Evolutionary conservation across 441 rosid species (phyloP).

Genomic region (Erodium texanum): DNA sequence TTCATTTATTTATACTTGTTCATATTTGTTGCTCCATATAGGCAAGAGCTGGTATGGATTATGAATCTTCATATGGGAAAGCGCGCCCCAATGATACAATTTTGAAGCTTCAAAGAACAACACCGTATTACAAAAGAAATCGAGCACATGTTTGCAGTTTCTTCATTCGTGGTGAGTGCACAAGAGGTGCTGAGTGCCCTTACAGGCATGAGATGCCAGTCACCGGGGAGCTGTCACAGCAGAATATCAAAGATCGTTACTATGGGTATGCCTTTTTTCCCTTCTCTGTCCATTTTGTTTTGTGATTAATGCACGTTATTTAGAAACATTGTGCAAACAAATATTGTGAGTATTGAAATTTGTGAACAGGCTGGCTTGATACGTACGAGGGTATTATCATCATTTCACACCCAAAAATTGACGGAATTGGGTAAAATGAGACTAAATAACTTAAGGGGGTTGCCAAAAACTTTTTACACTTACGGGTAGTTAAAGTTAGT

Average conservation of each 20-base stretch:
- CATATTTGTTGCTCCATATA: constrained; percentile 23
- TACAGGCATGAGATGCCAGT: constrained; percentile 93
- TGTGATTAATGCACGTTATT: not conserved
- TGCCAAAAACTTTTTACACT: no score
- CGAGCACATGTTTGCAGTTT: constrained; percentile 93
- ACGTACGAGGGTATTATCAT: no score
- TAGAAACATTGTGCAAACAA: no score
- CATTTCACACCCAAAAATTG: no score
- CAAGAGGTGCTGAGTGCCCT: constrained; percentile 93
- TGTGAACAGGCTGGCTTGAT: no score
- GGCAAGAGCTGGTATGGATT: constrained; percentile 94
- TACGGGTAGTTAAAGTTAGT: no score
- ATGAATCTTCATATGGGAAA: constrained; percentile 83
- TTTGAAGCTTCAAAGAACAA: constrained; percentile 79
- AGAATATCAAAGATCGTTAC: constrained; percentile 92
- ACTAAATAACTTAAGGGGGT: no score
- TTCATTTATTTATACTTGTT: not conserved
- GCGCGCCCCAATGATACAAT: constrained; percentile 72
- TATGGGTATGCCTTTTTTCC: constrained; percentile 49
- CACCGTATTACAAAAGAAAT: constrained; percentile 82
- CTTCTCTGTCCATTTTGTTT: not conserved
- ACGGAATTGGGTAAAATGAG: no score
- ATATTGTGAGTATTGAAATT: not conserved
- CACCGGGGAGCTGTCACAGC: constrained; percentile 88
- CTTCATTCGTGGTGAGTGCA: constrained; percentile 81